Base-by-base conservation (phyloP, 768 basidiomycete genomes). In the Mrakia blollopis region DNA sequence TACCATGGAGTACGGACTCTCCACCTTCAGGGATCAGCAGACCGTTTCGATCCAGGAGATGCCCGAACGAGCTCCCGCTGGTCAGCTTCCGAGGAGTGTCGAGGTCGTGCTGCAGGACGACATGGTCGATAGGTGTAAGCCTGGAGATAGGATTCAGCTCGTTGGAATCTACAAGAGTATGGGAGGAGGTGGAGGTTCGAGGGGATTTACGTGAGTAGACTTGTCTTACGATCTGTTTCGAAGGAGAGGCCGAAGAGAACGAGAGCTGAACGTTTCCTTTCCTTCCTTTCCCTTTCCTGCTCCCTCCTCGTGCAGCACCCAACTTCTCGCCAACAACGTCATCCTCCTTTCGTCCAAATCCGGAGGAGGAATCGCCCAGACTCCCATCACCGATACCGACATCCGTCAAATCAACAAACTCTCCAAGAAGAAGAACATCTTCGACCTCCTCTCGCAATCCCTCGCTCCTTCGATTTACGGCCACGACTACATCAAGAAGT, bases 21-120 rank as follows among this genome's bases (percentile, higher is more conserved):
- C 91, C 82, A 88, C 91, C 11, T 99, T 97, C 86, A 87, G 92
- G 75, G 97, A 99, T 84, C 93, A 98, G 84, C 97, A 99, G 84
- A 90, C 94, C 79, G 92, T 98, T 82, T 94, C 90, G 83, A 98
- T 99, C 79, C 97, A 99, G 85, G 97, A 99, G 82, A 98, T 99
- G 96, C 97, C 97, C 3, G 97, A 99, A 85, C 90, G 97, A 32
- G 95, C 97, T 21, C 97, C 97, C 35, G 92, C 97, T 62, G 97
- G 97, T 39, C 96, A 98, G 83, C 87, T 99, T 39, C 97, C 97
- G 63, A 88, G 97, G 68, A 95, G 94, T 81, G 94, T 94, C 50
- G 97, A 99, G 83, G 91, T 98, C 72, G 92, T 98, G 63, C 85
- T 98, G 79, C 96, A 97, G 80, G 95, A 97, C 79, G 97, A 99